Evolutionary conservation across 1,284 basidiomycete genomes (phyloP), one percentile per base, ranked within the genome.

Genomic region (Schizopora paradoxa): DNA sequence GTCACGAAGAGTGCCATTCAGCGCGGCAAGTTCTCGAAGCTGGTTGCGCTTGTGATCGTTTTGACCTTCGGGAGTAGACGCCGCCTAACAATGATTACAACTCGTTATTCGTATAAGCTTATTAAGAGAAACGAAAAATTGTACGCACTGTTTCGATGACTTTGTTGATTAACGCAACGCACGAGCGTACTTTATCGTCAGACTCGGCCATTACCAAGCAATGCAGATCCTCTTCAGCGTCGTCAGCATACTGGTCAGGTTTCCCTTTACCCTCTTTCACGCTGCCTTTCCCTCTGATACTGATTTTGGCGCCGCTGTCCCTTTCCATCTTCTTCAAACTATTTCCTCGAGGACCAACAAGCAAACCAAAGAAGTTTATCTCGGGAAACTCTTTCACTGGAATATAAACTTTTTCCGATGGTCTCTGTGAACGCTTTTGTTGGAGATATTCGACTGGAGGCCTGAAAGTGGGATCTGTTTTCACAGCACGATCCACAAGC

Each of bases 1-100:
- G 62, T 99, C 96, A 57, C 96, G 91, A 48, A 99, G 82, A 21
- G 96, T 99, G 66, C 96, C 96, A 64, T 99, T 99, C 44, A 99
- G 72, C 14, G 94, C 92, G 11, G 96, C 96, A 25, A 99, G 79
- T 65, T 99, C 96, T 56, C 96, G 91, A 40, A 99, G 81, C 69
- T 99, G 96, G 64, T 95, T 98, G 43, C 96, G 86, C 67, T 99
- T 99, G 73, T 99, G 96, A 62, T 98, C 95, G 63, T 99, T 99
- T 68, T 99, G 92, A 29, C 93, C 94, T 72, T 99, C 96, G 1
- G 96, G 96, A 3, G 94, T 97, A 16, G 94, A 98, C 4, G 96
- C 96, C 47, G 96, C 94, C 91, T 95, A 56, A 0, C 38, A 43
- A 39, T 21, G 34, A 53, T 49, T 49, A 54, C 28, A 5, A 2